Evolutionary conservation across 2,329 filamentous ascomycete species (phyloP), one percentile per base, ranked within the genome.

Genomic region (Fusarium sp.): DNA sequence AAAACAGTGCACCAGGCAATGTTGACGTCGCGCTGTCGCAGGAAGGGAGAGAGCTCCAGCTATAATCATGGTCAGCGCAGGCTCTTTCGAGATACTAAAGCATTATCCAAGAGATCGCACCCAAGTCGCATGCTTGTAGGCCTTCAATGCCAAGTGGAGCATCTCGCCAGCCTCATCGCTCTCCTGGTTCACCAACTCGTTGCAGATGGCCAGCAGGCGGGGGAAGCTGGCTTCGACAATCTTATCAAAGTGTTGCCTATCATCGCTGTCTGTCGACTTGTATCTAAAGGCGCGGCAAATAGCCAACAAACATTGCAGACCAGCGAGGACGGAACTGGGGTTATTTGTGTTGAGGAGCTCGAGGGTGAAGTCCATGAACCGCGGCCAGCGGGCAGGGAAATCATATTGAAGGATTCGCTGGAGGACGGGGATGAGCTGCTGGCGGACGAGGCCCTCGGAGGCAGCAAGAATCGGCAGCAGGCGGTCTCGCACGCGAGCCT

Each of bases 101-200:
- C n/a, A 13, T 27, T 68, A 20, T 42, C 38, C 45, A 58, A 73
- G 73, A 42, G 66, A 60, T 56, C 80, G 40, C 81, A 97, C 94
- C 88, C 97, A 99, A 79, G 97, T 97, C 57, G 97, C 95, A 85
- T 99, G 96, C 86, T 99, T 99, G 86, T 97, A 99, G 40, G 95
- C 93, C 87, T 99, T 99, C 80, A 99, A 89, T 65, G 97, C 94
- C 68, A 97, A 92, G 81, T 97, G 94, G 77, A 99, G 88, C 94
- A 99, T 98, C 86, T 98, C 97, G 69, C 94, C 96, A 20, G 96
- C 97, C 84, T 99, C 97, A 77, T 97, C 88, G 81, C 94, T 98
- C 81, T 94, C 94, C 86, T 98, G 95, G 76, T 94, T 93, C 54
- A 98, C 93, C 78, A 98, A 86, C 82, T 94, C 93, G 81, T 94